Evolutionary conservation across 345 rosid genomes (phyloP).

Genomic region (Fremontodendron californicum): DNA sequence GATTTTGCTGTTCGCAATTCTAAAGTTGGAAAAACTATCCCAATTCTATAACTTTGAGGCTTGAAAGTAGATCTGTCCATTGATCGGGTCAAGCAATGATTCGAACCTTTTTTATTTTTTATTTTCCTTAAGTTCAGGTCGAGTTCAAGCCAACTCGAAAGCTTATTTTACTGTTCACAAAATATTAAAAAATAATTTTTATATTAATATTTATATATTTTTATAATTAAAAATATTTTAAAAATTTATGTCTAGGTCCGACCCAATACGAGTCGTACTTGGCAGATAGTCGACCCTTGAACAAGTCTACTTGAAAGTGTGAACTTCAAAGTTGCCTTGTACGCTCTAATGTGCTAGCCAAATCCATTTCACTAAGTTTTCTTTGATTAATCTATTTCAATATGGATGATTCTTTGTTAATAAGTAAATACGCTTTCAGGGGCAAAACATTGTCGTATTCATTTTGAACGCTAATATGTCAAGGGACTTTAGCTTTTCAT

Average conservation of each 20-base stretch:
- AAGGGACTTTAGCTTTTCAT: background rate
- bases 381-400: background rate
- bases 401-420: background rate
- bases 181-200: no score
- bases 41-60: constrained; percentile 12
- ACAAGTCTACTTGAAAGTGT: constrained; percentile 1
- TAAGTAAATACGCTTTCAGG: background rate
- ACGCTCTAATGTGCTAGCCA: background rate
- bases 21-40: constrained; percentile 12
- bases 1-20: constrained; percentile 14
- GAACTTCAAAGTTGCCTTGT: background rate
- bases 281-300: no score
- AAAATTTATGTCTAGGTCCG: no score
- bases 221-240: no score
- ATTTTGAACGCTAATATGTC: background rate
- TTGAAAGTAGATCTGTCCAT: no score
- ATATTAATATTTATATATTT: no score
- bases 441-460: background rate
- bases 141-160: no score
- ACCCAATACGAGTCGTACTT: no score
- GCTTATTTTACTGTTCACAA: no score
- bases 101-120: no score
- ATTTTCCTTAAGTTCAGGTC: no score
- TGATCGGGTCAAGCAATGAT: no score
- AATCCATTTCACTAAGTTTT: background rate